Evolutionary conservation across 2,329 filamentous ascomycete species (phyloP).

Genomic region (Neonectria magnoliae): DNA sequence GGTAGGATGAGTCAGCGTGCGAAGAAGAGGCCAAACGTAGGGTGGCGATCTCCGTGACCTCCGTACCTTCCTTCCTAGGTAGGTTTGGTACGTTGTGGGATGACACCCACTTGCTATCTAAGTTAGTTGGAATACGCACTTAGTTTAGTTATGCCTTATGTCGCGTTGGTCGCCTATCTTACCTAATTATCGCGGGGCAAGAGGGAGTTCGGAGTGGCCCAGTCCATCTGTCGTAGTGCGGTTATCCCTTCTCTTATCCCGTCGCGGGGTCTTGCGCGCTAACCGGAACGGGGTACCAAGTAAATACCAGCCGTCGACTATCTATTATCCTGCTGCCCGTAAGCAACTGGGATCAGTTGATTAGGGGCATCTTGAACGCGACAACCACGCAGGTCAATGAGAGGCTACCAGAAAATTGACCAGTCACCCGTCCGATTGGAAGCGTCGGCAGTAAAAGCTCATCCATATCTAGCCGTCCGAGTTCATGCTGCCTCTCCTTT

Average conservation of each 20-base stretch:
- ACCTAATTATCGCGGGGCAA: no score
- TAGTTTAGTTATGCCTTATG: not conserved
- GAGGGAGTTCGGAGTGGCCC: no score
- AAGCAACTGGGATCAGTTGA: constrained; percentile 7
- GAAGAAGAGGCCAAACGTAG: not conserved
- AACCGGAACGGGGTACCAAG: constrained; percentile 19
- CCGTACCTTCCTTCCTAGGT: constrained; percentile 20
- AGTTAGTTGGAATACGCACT: not conserved
- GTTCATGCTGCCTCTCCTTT: not conserved
- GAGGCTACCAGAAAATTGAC: constrained; percentile 3
- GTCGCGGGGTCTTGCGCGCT: constrained; percentile 12
- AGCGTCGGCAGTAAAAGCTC: not conserved
- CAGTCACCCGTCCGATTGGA: constrained; percentile 2
- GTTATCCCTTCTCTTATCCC: not conserved
- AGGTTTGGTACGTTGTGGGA: constrained; percentile 3
- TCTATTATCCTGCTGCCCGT: constrained; percentile 11
- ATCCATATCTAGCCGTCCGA: not conserved
- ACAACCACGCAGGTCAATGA: constrained; percentile 1
- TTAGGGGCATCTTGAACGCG: constrained; percentile 13
- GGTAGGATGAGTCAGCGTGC: constrained; percentile 20
- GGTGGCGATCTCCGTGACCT: constrained; percentile 17
- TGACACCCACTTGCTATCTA: not conserved
- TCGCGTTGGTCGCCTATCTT: no score
- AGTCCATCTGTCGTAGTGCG: not conserved
- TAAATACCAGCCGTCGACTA: constrained; percentile 24